phyloP scores from a whole-genome alignment of 164 flowering plant genomes.

The Echeveria elegans region DNA sequence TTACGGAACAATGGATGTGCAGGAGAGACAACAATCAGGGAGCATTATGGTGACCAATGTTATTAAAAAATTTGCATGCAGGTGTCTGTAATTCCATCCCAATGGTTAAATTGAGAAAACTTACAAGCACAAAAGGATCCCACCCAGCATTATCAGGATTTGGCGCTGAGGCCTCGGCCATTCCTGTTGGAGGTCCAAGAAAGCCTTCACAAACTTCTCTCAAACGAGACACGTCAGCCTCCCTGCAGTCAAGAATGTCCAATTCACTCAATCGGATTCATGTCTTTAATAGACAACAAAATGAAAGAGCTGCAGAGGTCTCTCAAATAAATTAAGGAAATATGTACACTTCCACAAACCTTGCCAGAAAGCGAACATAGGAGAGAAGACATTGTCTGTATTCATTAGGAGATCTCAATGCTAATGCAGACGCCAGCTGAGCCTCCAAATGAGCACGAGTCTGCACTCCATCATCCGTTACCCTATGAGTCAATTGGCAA shows the following conservation, averaged over 20 bases:
- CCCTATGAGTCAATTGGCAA: constrained; percentile 28
- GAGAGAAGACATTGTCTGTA: constrained; percentile 88
- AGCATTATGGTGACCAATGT: neutral
- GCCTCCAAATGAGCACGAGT: constrained; percentile 97
- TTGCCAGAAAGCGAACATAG: constrained; percentile 77
- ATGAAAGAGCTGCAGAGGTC: neutral
- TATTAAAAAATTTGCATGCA: neutral
- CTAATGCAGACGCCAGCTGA: constrained; percentile 84
- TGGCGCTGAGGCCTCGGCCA: constrained; percentile 47
- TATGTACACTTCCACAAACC: constrained; percentile 31
- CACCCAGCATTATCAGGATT: constrained; percentile 48
- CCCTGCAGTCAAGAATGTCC: constrained; percentile 38
- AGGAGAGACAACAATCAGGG: neutral
- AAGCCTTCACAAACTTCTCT: constrained; percentile 91
- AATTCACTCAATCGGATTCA: neutral
- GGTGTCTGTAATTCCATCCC: neutral
- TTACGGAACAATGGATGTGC: neutral
- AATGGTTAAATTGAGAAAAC: constrained; percentile 12
- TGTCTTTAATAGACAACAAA: neutral
- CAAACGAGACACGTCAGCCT: constrained; percentile 89
- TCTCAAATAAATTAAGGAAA: neutral
- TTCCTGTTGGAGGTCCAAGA: constrained; percentile 95
- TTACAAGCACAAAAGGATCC: constrained; percentile 94
- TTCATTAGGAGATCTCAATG: constrained; percentile 79
- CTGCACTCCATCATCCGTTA: constrained; percentile 94